Percentiles rank a stretch among this genome's conserved stretches.
These are phyloP conservation scores for Tolypocladium ovalisporum DNA, from an alignment of 2,329 filamentous ascomycete genomes.

Conservation along the genomic window DNA sequence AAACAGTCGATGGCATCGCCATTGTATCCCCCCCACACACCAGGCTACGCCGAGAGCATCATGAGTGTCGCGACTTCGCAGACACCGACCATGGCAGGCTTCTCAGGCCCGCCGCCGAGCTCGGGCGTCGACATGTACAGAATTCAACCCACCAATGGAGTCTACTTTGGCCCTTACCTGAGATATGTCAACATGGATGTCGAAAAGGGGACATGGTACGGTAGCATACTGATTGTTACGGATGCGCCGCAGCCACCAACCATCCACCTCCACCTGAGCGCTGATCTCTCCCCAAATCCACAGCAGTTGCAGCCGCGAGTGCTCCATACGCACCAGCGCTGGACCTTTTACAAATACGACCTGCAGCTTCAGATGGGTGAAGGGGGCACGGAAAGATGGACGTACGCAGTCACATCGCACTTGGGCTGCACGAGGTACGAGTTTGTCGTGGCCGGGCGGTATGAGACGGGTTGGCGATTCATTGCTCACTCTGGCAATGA, in stretches of 20 bases:
- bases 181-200: slow-evolving; percentile 97
- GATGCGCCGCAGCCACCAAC: slow-evolving; percentile 88
- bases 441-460: slow-evolving; percentile 82
- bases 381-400: slow-evolving; percentile 73
- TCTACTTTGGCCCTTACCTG: slow-evolving; percentile 95
- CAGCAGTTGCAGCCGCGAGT: slow-evolving; percentile 71
- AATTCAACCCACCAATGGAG: slow-evolving; percentile 83
- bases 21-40: slow-evolving; percentile 71
- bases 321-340: slow-evolving; percentile 83
- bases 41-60: slow-evolving; percentile 76
- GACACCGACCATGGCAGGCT: slow-evolving; percentile 68
- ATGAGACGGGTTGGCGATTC: slow-evolving; percentile 91
- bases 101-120: slow-evolving; percentile 77
- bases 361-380: slow-evolving; percentile 86
- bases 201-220: slow-evolving; percentile 81
- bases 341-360: slow-evolving; percentile 94
- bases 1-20: slow-evolving; percentile 57
- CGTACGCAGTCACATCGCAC: slow-evolving; percentile 94
- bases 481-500: slow-evolving; percentile 95
- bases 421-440: slow-evolving; percentile 97
- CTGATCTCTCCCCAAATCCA: slow-evolving; percentile 86
- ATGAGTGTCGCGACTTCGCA: slow-evolving; percentile 68
- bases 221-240: slow-evolving; percentile 86
- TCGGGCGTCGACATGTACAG: slow-evolving; percentile 93
- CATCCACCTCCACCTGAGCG: slow-evolving; percentile 85